Percentiles rank a stretch among this genome's conserved stretches.
Conservation (phyloP, 2,329 filamentous ascomycete species). For the Apiospora hydei region DNA sequence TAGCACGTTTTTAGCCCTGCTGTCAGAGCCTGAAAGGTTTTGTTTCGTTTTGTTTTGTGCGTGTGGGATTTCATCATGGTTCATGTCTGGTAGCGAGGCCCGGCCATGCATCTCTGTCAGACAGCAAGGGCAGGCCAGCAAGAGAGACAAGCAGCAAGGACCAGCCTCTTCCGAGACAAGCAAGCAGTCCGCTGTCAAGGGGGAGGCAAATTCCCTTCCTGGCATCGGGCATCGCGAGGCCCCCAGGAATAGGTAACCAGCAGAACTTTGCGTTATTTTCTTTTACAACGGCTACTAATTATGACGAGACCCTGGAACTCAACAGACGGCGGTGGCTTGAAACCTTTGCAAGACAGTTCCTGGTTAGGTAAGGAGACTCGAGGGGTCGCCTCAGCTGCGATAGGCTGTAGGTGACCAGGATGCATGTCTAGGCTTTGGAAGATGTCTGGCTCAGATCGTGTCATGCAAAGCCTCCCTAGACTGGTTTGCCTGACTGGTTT, state of each 20-base stretch:
- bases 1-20: background rate
- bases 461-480: background rate
- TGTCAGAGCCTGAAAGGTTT: background rate
- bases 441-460: slow-evolving; percentile 1
- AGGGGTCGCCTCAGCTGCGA: background rate
- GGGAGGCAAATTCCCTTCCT: background rate
- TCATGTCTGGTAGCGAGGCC: slow-evolving; percentile 12
- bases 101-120: background rate
- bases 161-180: slow-evolving; percentile 10
- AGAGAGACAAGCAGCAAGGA: background rate
- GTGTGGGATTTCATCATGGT: slow-evolving; percentile 16
- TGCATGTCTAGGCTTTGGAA: too few species aligned
- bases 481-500: too few species aligned
- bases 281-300: background rate
- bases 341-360: background rate
- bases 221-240: background rate
- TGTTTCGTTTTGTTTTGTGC: slow-evolving; percentile 11
- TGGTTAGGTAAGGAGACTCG: background rate
- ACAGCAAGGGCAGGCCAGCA: background rate
- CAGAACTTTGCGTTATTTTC: slow-evolving; percentile 1
- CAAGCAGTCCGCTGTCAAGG: slow-evolving; percentile 1
- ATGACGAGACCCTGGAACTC: slow-evolving; percentile 10
- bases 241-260: background rate
- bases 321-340: background rate
- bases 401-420: background rate